Evolutionary conservation across 306 rosid species (phyloP).

Genomic region (Sicyos baderoa): DNA sequence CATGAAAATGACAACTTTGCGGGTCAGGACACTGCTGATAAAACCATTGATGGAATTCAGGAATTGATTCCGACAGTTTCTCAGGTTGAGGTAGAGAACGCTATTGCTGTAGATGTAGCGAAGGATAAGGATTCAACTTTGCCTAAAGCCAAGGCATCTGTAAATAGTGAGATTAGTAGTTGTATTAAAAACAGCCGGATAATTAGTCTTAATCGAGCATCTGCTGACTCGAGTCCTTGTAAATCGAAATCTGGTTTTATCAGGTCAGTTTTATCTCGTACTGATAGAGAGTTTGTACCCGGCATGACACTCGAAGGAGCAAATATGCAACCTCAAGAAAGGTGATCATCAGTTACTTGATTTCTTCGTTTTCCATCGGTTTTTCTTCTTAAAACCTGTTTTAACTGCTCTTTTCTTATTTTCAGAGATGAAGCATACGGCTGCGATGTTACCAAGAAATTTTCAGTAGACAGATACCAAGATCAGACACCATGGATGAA

Average conservation of each 20-base stretch:
- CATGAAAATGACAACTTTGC: constrained; percentile 26
- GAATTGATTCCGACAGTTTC: constrained; percentile 25
- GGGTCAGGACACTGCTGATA: constrained; percentile 27
- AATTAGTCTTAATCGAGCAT: constrained; percentile 54
- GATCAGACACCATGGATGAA: constrained; percentile 49
- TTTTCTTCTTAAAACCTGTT: not conserved
- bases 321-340: constrained; percentile 49
- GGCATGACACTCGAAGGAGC: constrained; percentile 40
- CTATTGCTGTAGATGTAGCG: constrained; percentile 34
- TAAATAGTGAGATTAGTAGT: constrained; percentile 38
- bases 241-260: constrained; percentile 45
- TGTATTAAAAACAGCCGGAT: constrained; percentile 64
- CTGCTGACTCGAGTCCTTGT: constrained; percentile 43
- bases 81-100: constrained; percentile 32
- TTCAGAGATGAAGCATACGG: constrained; percentile 61
- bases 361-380: not conserved
- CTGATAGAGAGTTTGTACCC: constrained; percentile 46
- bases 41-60: constrained; percentile 27
- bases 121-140: constrained; percentile 30
- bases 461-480: constrained; percentile 61
- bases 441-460: constrained; percentile 39
- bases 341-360: constrained; percentile 39
- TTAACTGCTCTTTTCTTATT: constrained; percentile 16
- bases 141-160: constrained; percentile 37
- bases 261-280: constrained; percentile 36